phyloP scores from a whole-genome alignment of 2,329 filamentous ascomycete species.

The Nemania bipapillata region DNA sequence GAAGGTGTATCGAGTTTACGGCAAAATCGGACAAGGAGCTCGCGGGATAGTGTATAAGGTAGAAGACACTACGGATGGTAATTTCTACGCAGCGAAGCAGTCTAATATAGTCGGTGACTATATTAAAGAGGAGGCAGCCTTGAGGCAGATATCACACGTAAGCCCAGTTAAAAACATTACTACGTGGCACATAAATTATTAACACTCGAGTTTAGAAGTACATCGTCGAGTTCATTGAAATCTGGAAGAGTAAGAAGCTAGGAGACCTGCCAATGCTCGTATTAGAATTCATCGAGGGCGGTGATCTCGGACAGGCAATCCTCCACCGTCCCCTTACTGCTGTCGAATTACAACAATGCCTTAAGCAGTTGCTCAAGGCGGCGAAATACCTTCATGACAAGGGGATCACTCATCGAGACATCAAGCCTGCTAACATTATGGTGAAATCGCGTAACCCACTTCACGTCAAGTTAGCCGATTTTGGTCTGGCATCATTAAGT shows the following conservation, averaged over 20 bases:
- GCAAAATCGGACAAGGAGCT: background rate
- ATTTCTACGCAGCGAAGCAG: background rate
- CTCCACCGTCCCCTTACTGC: accelerated
- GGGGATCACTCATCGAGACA: conserved; percentile 16
- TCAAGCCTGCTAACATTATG: conserved; percentile 25
- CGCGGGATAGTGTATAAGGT: background rate
- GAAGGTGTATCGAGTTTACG: background rate
- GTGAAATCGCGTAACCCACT: conserved; percentile 2
- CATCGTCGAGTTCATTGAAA: background rate
- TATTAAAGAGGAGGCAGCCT: background rate
- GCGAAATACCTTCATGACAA: conserved; percentile 1
- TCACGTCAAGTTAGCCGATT: conserved; percentile 14
- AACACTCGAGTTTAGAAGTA: conserved; percentile 5
- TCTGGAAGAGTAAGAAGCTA: background rate
- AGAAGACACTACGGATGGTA: background rate
- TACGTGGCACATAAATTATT: background rate
- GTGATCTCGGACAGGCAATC: background rate
- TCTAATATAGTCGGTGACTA: accelerated
- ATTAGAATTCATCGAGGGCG: conserved; percentile 15
- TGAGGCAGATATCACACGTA: background rate
- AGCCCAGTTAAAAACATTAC: background rate
- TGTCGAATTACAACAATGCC: background rate
- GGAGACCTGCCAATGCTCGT: background rate
- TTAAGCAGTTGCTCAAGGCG: background rate
- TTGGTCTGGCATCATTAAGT: conserved; percentile 1